phyloP scores from a whole-genome alignment of 2,329 filamentous ascomycete genomes.

The Trichophyton benhamiae region DNA sequence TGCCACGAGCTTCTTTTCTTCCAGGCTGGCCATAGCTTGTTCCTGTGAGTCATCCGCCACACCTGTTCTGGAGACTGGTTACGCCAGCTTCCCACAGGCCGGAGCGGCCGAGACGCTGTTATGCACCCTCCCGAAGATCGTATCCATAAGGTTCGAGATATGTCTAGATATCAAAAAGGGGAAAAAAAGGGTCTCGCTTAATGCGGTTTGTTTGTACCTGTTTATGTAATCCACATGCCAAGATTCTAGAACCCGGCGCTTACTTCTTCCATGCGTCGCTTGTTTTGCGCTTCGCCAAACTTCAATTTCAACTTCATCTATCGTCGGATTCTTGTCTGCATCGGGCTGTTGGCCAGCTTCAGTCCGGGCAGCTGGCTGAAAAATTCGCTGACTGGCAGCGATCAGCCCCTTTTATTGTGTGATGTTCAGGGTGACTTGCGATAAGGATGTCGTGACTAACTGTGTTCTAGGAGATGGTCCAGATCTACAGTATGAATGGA shows the following conservation, averaged over 20 bases:
- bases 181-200: background rate
- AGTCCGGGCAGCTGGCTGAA: too few relatives aligned
- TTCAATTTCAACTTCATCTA: background rate
- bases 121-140: background rate
- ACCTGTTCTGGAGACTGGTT: too few relatives aligned
- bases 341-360: too few relatives aligned
- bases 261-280: background rate
- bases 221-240: background rate
- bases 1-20: too few relatives aligned
- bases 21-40: too few relatives aligned
- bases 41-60: too few relatives aligned
- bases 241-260: background rate
- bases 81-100: too few relatives aligned
- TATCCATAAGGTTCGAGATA: background rate
- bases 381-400: too few relatives aligned
- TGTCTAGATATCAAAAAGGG: background rate
- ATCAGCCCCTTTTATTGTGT: too few relatives aligned
- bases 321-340: background rate
- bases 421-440: background rate
- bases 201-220: background rate
- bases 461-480: background rate
- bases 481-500: constrained; percentile 1
- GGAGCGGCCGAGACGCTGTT: background rate
- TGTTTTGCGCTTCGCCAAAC: background rate
- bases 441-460: background rate